Evolutionary conservation across 768 basidiomycete species (phyloP), one percentile per base, ranked within the genome.

Genomic region (Termitomyces sp.): DNA sequence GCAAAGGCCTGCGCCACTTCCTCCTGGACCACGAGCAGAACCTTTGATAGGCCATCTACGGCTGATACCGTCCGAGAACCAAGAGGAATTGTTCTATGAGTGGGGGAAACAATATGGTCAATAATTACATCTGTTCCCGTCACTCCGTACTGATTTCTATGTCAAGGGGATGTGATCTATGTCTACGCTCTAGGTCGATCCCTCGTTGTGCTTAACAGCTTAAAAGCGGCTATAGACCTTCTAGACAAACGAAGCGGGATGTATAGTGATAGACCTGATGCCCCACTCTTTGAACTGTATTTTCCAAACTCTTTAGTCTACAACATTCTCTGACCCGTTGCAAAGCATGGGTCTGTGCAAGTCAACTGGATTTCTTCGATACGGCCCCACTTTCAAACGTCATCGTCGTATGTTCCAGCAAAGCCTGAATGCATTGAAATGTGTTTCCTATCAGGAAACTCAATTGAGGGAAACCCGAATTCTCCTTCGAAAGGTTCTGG

Each of bases 401-500:
- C 60, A 66, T 19, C 43, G 64, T 10, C 42, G 51, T 21, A 53
- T 62, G 30, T 55, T 62, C 2, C 61, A 66, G 10, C 53, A 60
- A 19, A 55, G 58, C 26, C n/a, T 68, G 0, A 65, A 57, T 41
- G 54, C 53, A 5, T 50, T 58, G 2, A 61, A 64, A 41, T 34
- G 56, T 59, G 9, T 32, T 17, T 34, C 52, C 0, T 68, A 70
- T 57, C 57, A 60, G 8, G 58, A 58, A 9, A 54, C 68, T 26
- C 65, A 70, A 43, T 63, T 64, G 15, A 28, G 51, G 15, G 70
- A 74, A 59, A 70, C 66, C 1, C 64, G 59, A 9, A 55, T 54
- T 8, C 64, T 77, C 26, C 57, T 74, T 28, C 43, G 55, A 21
- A 67, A 64, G 8, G 45, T 77, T 11, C 55, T 71, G 17, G 40